A percentile compares a stretch with the other conserved stretches of the same genome.
These are phyloP conservation scores for Ceriops tagal DNA, from an alignment of 345 rosid species.

Conservation along the genomic window DNA sequence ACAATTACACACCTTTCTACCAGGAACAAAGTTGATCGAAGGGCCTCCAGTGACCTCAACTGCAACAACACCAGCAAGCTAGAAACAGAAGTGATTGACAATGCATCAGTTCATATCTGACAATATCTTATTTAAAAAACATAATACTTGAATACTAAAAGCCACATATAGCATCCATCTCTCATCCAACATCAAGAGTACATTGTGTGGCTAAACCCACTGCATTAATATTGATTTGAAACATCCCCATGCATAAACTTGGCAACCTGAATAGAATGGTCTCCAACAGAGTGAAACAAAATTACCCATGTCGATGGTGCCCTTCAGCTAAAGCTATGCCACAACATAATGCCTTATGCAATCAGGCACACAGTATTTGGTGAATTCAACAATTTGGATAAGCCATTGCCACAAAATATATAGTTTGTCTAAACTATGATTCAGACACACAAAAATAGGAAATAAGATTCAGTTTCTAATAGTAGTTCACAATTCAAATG, in stretches of 20 bases:
- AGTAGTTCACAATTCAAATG: background rate
- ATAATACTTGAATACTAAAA: background rate
- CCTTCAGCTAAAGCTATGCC: background rate
- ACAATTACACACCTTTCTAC: constrained; percentile 59
- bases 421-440: no score
- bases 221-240: background rate
- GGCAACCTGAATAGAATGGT: background rate
- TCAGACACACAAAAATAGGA: background rate
- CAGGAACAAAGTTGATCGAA: constrained; percentile 71
- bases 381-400: background rate
- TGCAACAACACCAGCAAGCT: constrained; percentile 98
- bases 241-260: background rate
- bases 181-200: background rate
- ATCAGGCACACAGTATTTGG: background rate
- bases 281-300: background rate
- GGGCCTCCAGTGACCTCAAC: constrained; percentile 98
- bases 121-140: background rate
- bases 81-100: constrained; percentile 16
- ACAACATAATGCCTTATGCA: background rate
- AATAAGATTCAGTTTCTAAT: background rate
- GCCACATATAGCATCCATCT: background rate
- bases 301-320: background rate
- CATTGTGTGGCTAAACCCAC: background rate
- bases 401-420: background rate
- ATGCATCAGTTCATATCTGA: constrained; percentile 2